Percentiles rank a stretch among this genome's conserved stretches.
phyloP scores from a whole-genome alignment of 352 stramenopile genomes.

The Elongisporangium prolatum region DNA sequence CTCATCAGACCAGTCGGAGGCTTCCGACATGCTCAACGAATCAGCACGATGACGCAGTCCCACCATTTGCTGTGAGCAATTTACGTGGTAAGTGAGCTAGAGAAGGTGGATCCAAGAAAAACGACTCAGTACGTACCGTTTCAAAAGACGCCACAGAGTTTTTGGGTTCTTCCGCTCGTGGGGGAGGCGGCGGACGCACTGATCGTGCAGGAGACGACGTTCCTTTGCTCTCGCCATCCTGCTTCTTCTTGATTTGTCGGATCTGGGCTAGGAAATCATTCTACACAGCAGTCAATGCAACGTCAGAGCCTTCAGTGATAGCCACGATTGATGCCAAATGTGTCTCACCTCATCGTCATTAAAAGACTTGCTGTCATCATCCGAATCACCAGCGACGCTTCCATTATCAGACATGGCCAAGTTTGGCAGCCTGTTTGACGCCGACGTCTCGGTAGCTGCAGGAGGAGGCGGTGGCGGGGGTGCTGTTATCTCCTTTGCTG shows the following conservation, averaged over 20 bases:
- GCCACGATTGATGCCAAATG: background rate
- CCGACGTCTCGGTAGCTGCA: constrained; percentile 29
- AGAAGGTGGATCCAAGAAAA: background rate
- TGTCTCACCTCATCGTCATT: constrained; percentile 76
- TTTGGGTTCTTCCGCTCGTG: constrained; percentile 45
- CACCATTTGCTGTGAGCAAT: constrained; percentile 79
- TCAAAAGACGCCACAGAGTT: constrained; percentile 65
- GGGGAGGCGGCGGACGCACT: constrained; percentile 19
- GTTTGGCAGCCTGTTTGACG: constrained; percentile 46
- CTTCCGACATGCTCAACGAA: constrained; percentile 80
- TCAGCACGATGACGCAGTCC: constrained; percentile 68
- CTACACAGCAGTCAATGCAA: constrained; percentile 11
- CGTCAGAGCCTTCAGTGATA: constrained; percentile 3
- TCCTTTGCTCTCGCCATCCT: constrained; percentile 36
- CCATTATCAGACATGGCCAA: constrained; percentile 84
- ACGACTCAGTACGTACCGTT: constrained; percentile 23
- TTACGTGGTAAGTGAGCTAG: constrained; percentile 3
- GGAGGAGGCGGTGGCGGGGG: constrained; percentile 44
- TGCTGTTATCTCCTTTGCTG: constrained; percentile 67
- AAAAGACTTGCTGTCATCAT: constrained; percentile 51
- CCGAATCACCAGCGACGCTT: constrained; percentile 41
- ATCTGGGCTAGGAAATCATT: constrained; percentile 79
- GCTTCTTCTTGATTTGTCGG: constrained; percentile 79
- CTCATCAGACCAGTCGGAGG: constrained; percentile 85
- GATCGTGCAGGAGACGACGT: constrained; percentile 13